Evolutionary conservation across 1,284 basidiomycete species (phyloP).

Genomic region (Cerioporus squamosus): DNA sequence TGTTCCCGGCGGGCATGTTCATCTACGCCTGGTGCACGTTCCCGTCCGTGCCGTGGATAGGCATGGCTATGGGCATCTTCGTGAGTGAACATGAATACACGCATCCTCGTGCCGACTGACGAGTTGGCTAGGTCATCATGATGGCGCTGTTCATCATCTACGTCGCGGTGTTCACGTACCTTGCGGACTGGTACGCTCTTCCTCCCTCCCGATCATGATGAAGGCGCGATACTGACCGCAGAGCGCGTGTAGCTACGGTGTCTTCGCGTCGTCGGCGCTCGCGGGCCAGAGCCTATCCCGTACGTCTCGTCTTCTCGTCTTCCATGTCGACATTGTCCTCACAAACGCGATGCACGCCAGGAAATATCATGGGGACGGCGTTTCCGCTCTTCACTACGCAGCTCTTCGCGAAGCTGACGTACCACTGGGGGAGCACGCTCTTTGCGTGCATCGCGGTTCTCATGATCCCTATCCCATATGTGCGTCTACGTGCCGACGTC

Average conservation of each 20-base stretch:
- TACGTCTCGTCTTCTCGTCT: slow-evolving; percentile 36
- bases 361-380: slow-evolving; percentile 58
- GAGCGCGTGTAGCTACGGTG: slow-evolving; percentile 55
- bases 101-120: neutral
- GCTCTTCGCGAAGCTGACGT: slow-evolving; percentile 64
- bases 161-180: slow-evolving; percentile 69
- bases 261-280: slow-evolving; percentile 77
- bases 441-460: slow-evolving; percentile 64
- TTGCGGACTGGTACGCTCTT: slow-evolving; percentile 67
- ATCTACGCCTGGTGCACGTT: slow-evolving; percentile 69
- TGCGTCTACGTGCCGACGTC: slow-evolving; percentile 34
- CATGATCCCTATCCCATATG: slow-evolving; percentile 72
- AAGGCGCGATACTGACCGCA: no score
- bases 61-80: slow-evolving; percentile 55
- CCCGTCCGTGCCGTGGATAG: slow-evolving; percentile 58
- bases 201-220: no score
- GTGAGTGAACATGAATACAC: slow-evolving; percentile 36
- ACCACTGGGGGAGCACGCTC: slow-evolving; percentile 74
- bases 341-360: slow-evolving; percentile 33
- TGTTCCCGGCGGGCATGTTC: slow-evolving; percentile 69
- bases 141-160: slow-evolving; percentile 66
- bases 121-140: slow-evolving; percentile 38
- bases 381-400: slow-evolving; percentile 71
- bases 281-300: slow-evolving; percentile 78
- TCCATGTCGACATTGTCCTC: neutral